phyloP scores from a whole-genome alignment of 2,329 filamentous ascomycete species.

The Curvularia spicifera region DNA sequence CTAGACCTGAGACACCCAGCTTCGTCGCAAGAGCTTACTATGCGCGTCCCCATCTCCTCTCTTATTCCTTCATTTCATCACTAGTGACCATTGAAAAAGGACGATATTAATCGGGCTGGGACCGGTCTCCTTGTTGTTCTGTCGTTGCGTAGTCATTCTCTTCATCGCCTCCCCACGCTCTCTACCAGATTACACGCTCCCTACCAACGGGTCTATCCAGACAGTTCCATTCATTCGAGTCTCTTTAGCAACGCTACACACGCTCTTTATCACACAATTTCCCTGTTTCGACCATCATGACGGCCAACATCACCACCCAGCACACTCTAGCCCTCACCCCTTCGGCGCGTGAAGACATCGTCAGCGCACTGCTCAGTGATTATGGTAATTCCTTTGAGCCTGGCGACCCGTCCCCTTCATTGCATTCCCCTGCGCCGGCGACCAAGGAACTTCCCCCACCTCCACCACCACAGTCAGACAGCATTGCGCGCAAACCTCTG shows the following conservation, averaged over 20 bases:
- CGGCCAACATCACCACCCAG: conserved; percentile 38
- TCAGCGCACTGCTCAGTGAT: conserved; percentile 49
- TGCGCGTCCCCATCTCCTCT: conserved; percentile 28
- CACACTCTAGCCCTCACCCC: conserved; percentile 35
- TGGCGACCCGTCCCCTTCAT: conserved; percentile 31
- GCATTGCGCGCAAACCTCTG: conserved; percentile 34
- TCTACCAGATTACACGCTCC: conserved; percentile 17
- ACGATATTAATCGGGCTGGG: conserved; percentile 32
- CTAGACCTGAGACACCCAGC: conserved; percentile 44
- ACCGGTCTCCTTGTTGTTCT: conserved; percentile 23
- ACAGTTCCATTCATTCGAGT: conserved; percentile 12
- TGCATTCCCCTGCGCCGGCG: conserved; percentile 32
- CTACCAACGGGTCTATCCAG: conserved; percentile 14
- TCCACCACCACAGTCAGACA: conserved; percentile 32
- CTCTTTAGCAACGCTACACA: not conserved
- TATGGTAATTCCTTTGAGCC: conserved; percentile 44
- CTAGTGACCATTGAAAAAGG: conserved; percentile 18
- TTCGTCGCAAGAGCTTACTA: conserved; percentile 33
- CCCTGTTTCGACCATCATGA: conserved; percentile 19
- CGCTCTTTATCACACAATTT: conserved; percentile 8
- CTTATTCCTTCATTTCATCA: conserved; percentile 24
- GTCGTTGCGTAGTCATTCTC: conserved; percentile 26
- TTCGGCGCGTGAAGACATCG: conserved; percentile 45
- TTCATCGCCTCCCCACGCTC: conserved; percentile 9
- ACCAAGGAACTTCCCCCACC: conserved; percentile 43